Conservation (phyloP, 2,329 filamentous ascomycete species). For the Tolypocladium sp. region DNA sequence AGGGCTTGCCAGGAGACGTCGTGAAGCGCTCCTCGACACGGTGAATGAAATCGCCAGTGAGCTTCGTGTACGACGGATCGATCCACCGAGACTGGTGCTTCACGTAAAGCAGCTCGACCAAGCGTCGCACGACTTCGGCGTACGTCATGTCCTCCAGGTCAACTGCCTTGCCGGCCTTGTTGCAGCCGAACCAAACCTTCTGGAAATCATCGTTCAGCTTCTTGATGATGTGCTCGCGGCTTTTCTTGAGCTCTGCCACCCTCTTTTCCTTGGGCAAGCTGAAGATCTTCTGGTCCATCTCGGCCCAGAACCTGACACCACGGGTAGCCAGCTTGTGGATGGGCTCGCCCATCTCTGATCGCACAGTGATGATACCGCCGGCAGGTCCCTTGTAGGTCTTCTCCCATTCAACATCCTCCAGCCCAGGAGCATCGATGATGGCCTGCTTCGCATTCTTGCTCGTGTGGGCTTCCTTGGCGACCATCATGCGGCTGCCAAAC, state of each 20-base stretch:
- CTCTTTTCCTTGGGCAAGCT: conserved; percentile 91
- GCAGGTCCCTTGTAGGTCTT: conserved; percentile 86
- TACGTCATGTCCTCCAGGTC: conserved; percentile 97
- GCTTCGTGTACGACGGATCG: conserved; percentile 68
- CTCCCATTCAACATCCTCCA: conserved; percentile 80
- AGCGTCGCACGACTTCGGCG: conserved; percentile 72
- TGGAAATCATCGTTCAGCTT: conserved; percentile 95
- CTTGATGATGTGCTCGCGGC: conserved; percentile 85
- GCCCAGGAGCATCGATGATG: conserved; percentile 75
- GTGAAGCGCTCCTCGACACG: conserved; percentile 96
- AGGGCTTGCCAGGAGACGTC: conserved; percentile 58
- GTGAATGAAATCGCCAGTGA: conserved; percentile 93
- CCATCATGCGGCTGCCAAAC: conserved; percentile 91
- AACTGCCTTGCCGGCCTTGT: conserved; percentile 68
- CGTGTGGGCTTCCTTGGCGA: conserved; percentile 84
- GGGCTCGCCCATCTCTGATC: conserved; percentile 98
- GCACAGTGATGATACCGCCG: conserved; percentile 90
- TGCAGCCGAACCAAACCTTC: conserved; percentile 92
- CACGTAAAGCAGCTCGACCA: conserved; percentile 86
- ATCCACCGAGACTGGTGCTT: conserved; percentile 90
- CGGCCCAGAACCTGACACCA: conserved; percentile 92
- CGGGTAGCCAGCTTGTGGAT: conserved; percentile 98
- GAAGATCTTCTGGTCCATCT: conserved; percentile 99
- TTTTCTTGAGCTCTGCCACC: conserved; percentile 77
- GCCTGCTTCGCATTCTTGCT: conserved; percentile 82